Evolutionary conservation across 495 filamentous ascomycete genomes (phyloP).

Genomic region (Podospora anserina): DNA sequence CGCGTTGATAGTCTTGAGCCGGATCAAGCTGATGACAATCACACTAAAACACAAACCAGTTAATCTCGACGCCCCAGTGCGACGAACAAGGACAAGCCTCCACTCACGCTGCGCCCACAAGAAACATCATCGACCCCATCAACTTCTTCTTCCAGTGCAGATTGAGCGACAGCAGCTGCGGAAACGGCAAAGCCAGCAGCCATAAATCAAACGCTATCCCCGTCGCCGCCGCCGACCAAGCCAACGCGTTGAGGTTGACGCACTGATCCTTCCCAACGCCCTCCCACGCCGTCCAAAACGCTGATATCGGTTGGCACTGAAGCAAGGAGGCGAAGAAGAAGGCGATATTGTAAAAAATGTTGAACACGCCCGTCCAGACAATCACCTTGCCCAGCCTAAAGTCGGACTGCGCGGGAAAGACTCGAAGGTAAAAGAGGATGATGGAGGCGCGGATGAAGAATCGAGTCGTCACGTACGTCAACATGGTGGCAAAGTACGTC

Average conservation of each 20-base stretch:
- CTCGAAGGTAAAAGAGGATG: slow-evolving; percentile 51
- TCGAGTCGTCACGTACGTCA: slow-evolving; percentile 40
- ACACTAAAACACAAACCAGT: slow-evolving; percentile 19
- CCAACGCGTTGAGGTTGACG: slow-evolving; percentile 31
- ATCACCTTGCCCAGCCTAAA: slow-evolving; percentile 30
- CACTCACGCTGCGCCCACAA: slow-evolving; percentile 36
- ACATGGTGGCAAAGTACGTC: slow-evolving; percentile 29
- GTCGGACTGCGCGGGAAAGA: slow-evolving; percentile 36
- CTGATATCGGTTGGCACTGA: slow-evolving; percentile 43
- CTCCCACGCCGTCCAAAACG: slow-evolving; percentile 35
- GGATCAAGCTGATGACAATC: slow-evolving; percentile 31
- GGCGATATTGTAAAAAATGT: slow-evolving; percentile 37
- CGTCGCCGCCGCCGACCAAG: slow-evolving; percentile 31
- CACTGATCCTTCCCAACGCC: slow-evolving; percentile 27
- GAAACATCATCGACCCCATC: slow-evolving; percentile 37
- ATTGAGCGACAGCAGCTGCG: slow-evolving; percentile 34
- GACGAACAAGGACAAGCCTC: background rate
- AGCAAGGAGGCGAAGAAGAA: slow-evolving; percentile 40
- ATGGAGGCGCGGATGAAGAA: slow-evolving; percentile 46
- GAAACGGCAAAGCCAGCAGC: slow-evolving; percentile 38
- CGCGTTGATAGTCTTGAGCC: slow-evolving; percentile 32
- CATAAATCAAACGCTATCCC: slow-evolving; percentile 39
- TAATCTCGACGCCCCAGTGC: background rate
- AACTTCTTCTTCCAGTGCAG: slow-evolving; percentile 38
- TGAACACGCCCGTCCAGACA: slow-evolving; percentile 32